A percentile compares a stretch with the other conserved stretches of the same genome.
phyloP scores from a whole-genome alignment of 140 eudicot species.

The Ambrosia hybrid region DNA sequence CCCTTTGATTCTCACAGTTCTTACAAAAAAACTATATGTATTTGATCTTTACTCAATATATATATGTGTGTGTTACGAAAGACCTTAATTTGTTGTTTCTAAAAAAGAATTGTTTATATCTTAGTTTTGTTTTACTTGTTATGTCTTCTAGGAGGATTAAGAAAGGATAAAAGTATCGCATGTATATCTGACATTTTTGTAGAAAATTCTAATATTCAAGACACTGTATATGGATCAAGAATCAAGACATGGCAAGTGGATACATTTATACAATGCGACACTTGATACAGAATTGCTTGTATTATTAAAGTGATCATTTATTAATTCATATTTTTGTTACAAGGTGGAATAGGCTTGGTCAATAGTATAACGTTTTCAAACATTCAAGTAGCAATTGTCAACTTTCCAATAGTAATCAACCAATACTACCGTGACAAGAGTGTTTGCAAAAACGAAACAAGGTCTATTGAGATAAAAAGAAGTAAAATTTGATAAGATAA shows the following conservation, averaged over 20 bases:
- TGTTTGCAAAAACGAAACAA: constrained; percentile 61
- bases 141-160: constrained; percentile 48
- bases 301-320: too few relatives aligned
- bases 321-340: neutral
- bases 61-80: too few relatives aligned
- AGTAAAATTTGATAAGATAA: constrained; percentile 49
- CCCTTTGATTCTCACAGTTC: too few relatives aligned
- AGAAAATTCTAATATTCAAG: constrained; percentile 57
- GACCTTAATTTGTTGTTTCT: too few relatives aligned
- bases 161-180: constrained; percentile 69
- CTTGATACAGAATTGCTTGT: too few relatives aligned
- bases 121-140: neutral
- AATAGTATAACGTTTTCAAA: constrained; percentile 68
- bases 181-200: constrained; percentile 72
- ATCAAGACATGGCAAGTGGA: constrained; percentile 92
- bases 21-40: too few relatives aligned
- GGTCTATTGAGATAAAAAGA: constrained; percentile 60
- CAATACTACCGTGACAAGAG: constrained; percentile 78
- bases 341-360: constrained; percentile 83
- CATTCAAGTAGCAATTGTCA: constrained; percentile 58
- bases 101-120: neutral
- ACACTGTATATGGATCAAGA: constrained; percentile 66
- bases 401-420: constrained; percentile 72
- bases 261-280: too few relatives aligned
- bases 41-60: too few relatives aligned